These are phyloP conservation scores for Shiraia bambusicola DNA, from an alignment of 2,329 filamentous ascomycete species.

Conservation along the genomic window DNA sequence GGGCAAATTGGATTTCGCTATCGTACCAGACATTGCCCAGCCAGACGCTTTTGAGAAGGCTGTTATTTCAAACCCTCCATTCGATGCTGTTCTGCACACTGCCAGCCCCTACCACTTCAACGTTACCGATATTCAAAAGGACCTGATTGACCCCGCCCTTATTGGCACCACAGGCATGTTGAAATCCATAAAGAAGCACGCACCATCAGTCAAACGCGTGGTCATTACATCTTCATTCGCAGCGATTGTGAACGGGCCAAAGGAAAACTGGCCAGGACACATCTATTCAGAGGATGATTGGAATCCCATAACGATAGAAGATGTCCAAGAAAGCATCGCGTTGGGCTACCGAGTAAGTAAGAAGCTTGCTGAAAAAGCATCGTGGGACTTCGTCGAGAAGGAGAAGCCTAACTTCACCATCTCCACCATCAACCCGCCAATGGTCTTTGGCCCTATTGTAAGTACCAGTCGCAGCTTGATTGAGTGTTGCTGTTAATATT, in stretches of 20 bases:
- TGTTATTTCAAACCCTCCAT: constrained; percentile 62
- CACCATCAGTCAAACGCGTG: constrained; percentile 70
- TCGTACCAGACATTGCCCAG: constrained; percentile 72
- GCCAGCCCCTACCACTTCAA: constrained; percentile 68
- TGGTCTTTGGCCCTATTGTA: constrained; percentile 54
- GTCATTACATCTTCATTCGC: constrained; percentile 71
- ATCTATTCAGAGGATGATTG: constrained; percentile 58
- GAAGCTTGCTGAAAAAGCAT: constrained; percentile 60
- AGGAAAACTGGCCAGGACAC: constrained; percentile 53
- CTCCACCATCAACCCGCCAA: constrained; percentile 53
- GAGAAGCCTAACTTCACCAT: constrained; percentile 55
- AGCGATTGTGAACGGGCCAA: constrained; percentile 60
- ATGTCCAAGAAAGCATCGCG: constrained; percentile 48
- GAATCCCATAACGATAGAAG: constrained; percentile 58
- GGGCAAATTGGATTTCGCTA: constrained; percentile 61
- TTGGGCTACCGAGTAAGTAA: constrained; percentile 59
- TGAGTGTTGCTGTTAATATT: constrained; percentile 10
- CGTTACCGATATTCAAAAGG: constrained; percentile 69
- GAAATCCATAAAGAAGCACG: constrained; percentile 61
- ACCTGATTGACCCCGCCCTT: constrained; percentile 61
- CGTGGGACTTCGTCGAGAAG: constrained; percentile 56
- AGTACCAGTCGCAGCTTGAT: constrained; percentile 3
- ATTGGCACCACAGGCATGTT: constrained; percentile 65
- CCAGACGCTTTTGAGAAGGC: constrained; percentile 67
- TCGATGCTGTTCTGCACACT: constrained; percentile 63